These are phyloP conservation scores for Zoysia pacifica DNA, from an alignment of 176 grass and related monocot species.

Conservation along the genomic window DNA sequence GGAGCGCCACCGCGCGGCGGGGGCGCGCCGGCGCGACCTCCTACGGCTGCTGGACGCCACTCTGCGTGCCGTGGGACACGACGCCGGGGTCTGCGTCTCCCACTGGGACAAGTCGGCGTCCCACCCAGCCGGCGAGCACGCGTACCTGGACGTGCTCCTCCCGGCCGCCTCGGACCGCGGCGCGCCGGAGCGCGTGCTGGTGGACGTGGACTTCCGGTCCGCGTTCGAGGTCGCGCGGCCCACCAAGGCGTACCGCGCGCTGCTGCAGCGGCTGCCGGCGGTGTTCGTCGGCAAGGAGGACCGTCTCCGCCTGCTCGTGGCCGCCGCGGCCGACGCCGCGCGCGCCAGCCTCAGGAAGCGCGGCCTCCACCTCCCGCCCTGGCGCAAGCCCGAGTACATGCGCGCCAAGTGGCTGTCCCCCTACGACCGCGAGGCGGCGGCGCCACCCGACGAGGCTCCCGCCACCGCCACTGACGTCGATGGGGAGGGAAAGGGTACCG, in stretches of 20 bases:
- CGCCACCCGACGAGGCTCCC: background rate
- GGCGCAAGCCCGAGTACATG: slow-evolving; percentile 94
- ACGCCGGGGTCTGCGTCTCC: slow-evolving; percentile 60
- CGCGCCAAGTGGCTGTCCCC: slow-evolving; percentile 86
- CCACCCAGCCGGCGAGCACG: slow-evolving; percentile 63
- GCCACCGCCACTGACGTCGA: slow-evolving; percentile 22
- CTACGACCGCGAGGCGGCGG: slow-evolving; percentile 35
- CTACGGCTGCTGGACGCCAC: slow-evolving; percentile 46
- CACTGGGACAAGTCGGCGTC: slow-evolving; percentile 62
- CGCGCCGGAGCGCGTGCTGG: slow-evolving; percentile 48
- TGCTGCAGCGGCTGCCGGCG: slow-evolving; percentile 61
- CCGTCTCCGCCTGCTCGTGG: slow-evolving; percentile 60
- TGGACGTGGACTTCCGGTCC: slow-evolving; percentile 72
- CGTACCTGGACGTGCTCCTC: slow-evolving; percentile 69
- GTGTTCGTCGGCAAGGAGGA: slow-evolving; percentile 81
- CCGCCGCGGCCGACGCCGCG: slow-evolving; percentile 56
- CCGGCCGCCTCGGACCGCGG: slow-evolving; percentile 35
- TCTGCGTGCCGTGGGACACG: slow-evolving; percentile 48
- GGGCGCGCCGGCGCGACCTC: slow-evolving; percentile 49
- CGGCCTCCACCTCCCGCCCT: slow-evolving; percentile 72
- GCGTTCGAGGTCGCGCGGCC: slow-evolving; percentile 78
- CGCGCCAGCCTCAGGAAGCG: slow-evolving; percentile 72
- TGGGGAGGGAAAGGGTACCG: slow-evolving; percentile 22
- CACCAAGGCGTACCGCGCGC: slow-evolving; percentile 57
- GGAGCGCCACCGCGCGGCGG: slow-evolving; percentile 49